Evolutionary conservation across 1,284 basidiomycete genomes (phyloP).

Genomic region (Cutaneotrichosporon sp.): DNA sequence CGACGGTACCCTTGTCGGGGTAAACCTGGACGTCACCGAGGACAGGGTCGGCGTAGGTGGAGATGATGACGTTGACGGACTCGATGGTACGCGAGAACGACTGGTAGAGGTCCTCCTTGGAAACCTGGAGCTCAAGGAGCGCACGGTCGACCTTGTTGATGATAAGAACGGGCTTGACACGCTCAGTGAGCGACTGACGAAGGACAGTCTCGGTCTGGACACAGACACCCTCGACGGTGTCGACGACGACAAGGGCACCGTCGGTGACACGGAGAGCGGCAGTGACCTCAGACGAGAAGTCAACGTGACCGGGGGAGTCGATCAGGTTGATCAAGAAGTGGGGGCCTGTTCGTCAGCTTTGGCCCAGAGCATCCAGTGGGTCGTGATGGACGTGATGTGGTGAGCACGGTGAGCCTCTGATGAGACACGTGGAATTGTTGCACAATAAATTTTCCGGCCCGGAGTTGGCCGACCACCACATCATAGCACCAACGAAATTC

Average conservation of each 20-base stretch:
- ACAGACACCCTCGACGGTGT: conserved; percentile 99
- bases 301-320: conserved; percentile 99
- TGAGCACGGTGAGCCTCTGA: too few species aligned
- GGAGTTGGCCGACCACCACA: background rate
- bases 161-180: conserved; percentile 99
- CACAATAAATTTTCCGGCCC: conserved; percentile 1
- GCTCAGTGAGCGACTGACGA: conserved; percentile 93
- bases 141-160: conserved; percentile 99
- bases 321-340: conserved; percentile 99
- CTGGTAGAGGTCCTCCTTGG: conserved; percentile 96
- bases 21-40: conserved; percentile 99
- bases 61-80: conserved; percentile 97
- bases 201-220: conserved; percentile 99
- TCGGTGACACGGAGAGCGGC: conserved; percentile 99
- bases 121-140: conserved; percentile 94
- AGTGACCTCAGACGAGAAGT: conserved; percentile 99
- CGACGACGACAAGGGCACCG: conserved; percentile 96
- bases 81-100: conserved; percentile 97
- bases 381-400: too few species aligned
- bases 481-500: too few species aligned
- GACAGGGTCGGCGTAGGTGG: conserved; percentile 89
- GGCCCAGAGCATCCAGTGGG: too few species aligned
- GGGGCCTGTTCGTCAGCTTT: conserved; percentile 59
- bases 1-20: conserved; percentile 97
- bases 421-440: background rate